A percentile compares a stretch with the other conserved stretches of the same genome.
phyloP scores from a whole-genome alignment of 257 asterid species.

The Solanum pennellii region DNA sequence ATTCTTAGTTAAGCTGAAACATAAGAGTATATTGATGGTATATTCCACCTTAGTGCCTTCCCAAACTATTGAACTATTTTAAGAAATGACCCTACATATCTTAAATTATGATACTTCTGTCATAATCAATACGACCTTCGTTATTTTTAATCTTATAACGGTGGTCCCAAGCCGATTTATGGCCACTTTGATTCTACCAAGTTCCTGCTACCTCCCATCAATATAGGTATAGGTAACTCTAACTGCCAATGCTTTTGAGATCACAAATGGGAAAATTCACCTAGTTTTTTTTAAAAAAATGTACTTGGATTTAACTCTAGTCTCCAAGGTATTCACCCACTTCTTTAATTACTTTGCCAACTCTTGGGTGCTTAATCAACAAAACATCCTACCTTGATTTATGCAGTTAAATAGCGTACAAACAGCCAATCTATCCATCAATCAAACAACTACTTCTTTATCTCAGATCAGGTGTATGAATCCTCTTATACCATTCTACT shows the following conservation, averaged over 20 bases:
- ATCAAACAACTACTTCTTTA: not conserved
- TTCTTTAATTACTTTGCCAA: not conserved
- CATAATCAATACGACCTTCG: not conserved
- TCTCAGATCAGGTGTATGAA: not conserved
- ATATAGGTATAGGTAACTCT: not conserved
- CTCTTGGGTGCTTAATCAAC: not conserved
- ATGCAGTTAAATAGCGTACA: not conserved
- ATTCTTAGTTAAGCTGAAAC: conserved; percentile 2
- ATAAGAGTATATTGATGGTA: conserved; percentile 12
- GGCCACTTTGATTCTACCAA: not conserved
- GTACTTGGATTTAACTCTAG: not conserved
- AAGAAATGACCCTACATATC: not conserved
- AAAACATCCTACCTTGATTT: not conserved
- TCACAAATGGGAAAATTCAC: not conserved
- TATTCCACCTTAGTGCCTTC: conserved; percentile 12
- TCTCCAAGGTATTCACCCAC: not conserved
- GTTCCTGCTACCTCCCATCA: not conserved
- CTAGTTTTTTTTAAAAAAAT: not conserved
- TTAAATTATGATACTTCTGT: not conserved
- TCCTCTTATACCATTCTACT: not conserved
- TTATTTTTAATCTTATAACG: not conserved
- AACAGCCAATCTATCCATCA: not conserved
- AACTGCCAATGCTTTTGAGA: not conserved
- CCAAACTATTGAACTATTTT: not conserved
- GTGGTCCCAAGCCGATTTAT: not conserved